phyloP scores from a whole-genome alignment of 2,329 filamentous ascomycete species.

The Colletotrichum agaves region DNA sequence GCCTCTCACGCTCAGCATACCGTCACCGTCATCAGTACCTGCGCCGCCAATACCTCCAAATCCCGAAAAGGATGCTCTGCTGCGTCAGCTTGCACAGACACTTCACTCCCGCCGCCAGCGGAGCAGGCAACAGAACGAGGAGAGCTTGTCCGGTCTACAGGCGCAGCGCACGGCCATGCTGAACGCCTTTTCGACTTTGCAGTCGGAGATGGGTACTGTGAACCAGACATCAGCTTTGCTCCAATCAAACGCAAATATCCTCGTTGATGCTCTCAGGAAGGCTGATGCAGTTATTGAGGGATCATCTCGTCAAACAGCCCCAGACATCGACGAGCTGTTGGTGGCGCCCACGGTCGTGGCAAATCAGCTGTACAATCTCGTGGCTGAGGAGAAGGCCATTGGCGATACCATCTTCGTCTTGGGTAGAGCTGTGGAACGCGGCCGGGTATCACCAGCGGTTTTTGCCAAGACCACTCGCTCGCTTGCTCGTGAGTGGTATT shows the following conservation, averaged over 20 bases:
- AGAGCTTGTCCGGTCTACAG: constrained; percentile 78
- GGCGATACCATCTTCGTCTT: constrained; percentile 89
- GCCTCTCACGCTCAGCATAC: constrained; percentile 62
- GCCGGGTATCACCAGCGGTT: constrained; percentile 75
- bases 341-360: constrained; percentile 95
- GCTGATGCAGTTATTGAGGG: constrained; percentile 82
- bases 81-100: constrained; percentile 78
- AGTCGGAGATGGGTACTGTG: constrained; percentile 78
- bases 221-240: constrained; percentile 77
- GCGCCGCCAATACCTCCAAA: constrained; percentile 94
- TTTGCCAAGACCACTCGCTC: constrained; percentile 83
- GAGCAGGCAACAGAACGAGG: constrained; percentile 76
- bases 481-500: constrained; percentile 81
- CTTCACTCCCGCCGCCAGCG: constrained; percentile 76
- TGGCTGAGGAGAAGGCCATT: constrained; percentile 88
- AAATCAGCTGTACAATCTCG: constrained; percentile 89
- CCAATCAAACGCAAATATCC: constrained; percentile 79
- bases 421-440: constrained; percentile 77
- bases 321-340: constrained; percentile 87
- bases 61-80: constrained; percentile 90
- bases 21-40: constrained; percentile 62
- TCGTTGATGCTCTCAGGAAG: constrained; percentile 80
- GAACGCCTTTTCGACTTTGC: constrained; percentile 73
- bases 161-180: constrained; percentile 85
- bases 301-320: constrained; percentile 74